phyloP scores from a whole-genome alignment of 371 early-diverging fungal species.

The Rhizopus sp. region DNA sequence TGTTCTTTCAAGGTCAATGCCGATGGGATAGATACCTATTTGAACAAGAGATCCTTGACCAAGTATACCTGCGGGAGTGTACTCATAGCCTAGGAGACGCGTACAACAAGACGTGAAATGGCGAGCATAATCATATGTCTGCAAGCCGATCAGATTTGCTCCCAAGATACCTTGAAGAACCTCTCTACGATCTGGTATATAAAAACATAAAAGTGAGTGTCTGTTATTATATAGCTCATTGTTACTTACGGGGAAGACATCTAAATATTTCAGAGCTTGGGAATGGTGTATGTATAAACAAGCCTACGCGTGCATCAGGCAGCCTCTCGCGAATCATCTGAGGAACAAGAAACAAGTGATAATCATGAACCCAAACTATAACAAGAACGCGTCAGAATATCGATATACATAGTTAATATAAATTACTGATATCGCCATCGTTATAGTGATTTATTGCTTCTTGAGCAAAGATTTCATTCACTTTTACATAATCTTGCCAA shows the following conservation, averaged over 20 bases:
- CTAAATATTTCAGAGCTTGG: conserved; percentile 95
- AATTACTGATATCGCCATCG: conserved; percentile 84
- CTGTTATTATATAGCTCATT: conserved; percentile 55
- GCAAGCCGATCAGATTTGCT: conserved; percentile 90
- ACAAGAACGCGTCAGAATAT: conserved; percentile 77
- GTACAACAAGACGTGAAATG: conserved; percentile 95
- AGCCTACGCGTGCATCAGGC: conserved; percentile 93
- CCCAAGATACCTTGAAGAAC: conserved; percentile 92
- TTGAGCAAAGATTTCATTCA: conserved; percentile 87
- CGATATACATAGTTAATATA: conserved; percentile 65
- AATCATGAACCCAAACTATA: conserved; percentile 99
- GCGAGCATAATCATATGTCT: conserved; percentile 95
- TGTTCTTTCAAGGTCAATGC: conserved; percentile 81
- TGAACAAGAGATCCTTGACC: conserved; percentile 73
- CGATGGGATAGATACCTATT: conserved; percentile 97
- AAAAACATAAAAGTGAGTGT: not conserved
- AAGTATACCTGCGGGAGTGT: conserved; percentile 82
- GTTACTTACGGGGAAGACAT: conserved; percentile 68
- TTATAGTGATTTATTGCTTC: conserved; percentile 72
- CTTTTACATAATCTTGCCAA: conserved; percentile 88
- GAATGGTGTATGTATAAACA: conserved; percentile 99
- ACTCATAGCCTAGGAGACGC: conserved; percentile 86
- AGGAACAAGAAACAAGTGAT: conserved; percentile 98
- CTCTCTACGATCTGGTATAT: conserved; percentile 74
- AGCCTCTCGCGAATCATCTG: conserved; percentile 64